Evolutionary conservation across 2,329 filamentous ascomycete genomes (phyloP).

Genomic region (Celoporthe dispersa): DNA sequence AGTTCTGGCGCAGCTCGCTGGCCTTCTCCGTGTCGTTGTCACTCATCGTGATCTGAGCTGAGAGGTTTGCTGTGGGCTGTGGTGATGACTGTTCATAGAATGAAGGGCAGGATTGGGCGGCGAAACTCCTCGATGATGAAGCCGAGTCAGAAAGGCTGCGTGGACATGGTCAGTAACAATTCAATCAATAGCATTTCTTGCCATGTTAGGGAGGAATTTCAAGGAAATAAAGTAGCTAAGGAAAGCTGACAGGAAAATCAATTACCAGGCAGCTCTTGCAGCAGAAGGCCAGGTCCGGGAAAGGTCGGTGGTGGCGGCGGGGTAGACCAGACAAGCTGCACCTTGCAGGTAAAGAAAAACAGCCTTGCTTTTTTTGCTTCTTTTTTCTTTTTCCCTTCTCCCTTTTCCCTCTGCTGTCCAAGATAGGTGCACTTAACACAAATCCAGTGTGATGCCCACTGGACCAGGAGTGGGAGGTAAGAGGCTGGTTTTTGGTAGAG

Average conservation of each 20-base stretch:
- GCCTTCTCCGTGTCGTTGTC: conserved; percentile 30
- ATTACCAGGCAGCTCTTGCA: not conserved
- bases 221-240: not conserved
- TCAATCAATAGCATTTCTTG: not conserved
- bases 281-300: not conserved
- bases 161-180: conserved; percentile 7
- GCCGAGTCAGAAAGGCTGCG: not conserved
- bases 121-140: too few relatives aligned
- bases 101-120: too few relatives aligned
- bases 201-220: not conserved
- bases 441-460: not conserved
- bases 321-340: not conserved
- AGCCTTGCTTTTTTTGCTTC: too few relatives aligned
- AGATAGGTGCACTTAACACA: not conserved
- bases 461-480: not conserved
- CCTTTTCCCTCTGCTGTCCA: not conserved
- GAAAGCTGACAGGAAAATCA: not conserved
- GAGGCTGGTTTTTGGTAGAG: not conserved
- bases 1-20: conserved; percentile 24
- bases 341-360: not conserved
- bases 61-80: conserved; percentile 3
- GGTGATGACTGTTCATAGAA: not conserved
- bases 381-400: too few relatives aligned
- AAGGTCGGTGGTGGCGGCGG: too few relatives aligned
- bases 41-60: conserved; percentile 11